Base-by-base conservation (phyloP, 148 eudicot genomes). In the Rhododendron vialii region DNA sequence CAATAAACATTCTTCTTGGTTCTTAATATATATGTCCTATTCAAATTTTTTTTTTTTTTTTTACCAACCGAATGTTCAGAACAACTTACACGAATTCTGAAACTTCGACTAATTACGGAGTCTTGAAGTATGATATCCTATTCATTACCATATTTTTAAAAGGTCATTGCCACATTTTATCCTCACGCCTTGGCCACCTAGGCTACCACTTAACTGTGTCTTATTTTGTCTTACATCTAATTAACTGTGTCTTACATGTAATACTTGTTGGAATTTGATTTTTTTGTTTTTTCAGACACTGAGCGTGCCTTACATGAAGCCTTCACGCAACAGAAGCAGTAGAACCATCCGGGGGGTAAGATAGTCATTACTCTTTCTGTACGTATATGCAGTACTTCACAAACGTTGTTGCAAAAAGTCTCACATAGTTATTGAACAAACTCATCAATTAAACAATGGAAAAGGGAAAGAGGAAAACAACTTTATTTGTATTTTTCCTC, bases 271-370 rank as follows among this genome's bases (percentile, higher is more conserved):
- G 28, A 18, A 35, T 45, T 71, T 55, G 28, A n/a, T n/a, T n/a
- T n/a, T n/a, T n/a, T n/a, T n/a, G n/a, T n/a, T n/a, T n/a, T n/a
- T n/a, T n/a, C 89, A 96, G 99, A 96, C 98, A 63, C 79, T 96
- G 6, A 95, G 99, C 78, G 96, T 95, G 53, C 99, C 99, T 87
- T 96, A 96, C 90, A 93, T 96, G 98, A 96, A 96, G 92, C 89
- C 93, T 81, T 89, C 92, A 24, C 86, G 89, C 84, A 89, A 88
- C 91, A 92, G 91, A 88, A 86, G 84, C 88, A 87, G 87, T 59
- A 89, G 84, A 86, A 84, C 86, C 41, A 53, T 82, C 45, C 89
- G 82, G 83, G 90, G 89, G 94, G 98, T 96, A 91, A 88, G 89
- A 65, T 73, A 61, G 14, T 53, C 30, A 61, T 76, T 18, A 30